Percentiles rank a stretch among this genome's conserved stretches.
phyloP scores from a whole-genome alignment of 306 rosid genomes.

The Casuarina cunninghamiana region DNA sequence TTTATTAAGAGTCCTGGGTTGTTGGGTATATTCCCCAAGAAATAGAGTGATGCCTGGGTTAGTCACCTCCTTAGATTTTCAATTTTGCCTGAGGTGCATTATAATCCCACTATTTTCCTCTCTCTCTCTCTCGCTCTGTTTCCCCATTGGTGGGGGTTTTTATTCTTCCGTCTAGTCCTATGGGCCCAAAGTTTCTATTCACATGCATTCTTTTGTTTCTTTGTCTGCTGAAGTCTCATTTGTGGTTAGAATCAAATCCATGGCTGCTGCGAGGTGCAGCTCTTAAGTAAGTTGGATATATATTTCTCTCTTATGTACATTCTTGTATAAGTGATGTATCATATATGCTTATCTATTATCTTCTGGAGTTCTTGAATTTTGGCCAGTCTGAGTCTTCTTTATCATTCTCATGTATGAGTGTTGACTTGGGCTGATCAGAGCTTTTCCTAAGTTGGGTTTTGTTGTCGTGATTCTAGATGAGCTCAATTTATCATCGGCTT shows the following conservation, averaged over 20 bases:
- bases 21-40: background rate
- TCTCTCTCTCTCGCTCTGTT: too few relatives aligned
- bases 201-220: background rate
- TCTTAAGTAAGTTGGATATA: background rate
- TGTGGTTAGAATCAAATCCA: background rate
- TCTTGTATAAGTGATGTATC: too few relatives aligned
- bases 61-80: background rate
- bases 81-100: background rate
- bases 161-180: background rate
- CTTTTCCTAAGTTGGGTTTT: background rate
- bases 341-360: too few relatives aligned
- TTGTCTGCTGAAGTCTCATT: background rate
- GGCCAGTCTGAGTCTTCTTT: background rate
- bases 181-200: background rate
- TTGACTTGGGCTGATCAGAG: background rate
- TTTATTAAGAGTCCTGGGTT: background rate
- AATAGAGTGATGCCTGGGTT: background rate
- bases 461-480: background rate
- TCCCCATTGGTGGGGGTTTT: background rate
- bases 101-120: background rate
- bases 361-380: background rate
- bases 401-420: background rate
- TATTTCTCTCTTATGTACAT: too few relatives aligned
- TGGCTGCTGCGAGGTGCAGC: too few relatives aligned
- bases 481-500: constrained; percentile 1